Evolutionary conservation across 331 rosid genomes (phyloP), one percentile per base, ranked within the genome.

Genomic region (Ulmus americana): DNA sequence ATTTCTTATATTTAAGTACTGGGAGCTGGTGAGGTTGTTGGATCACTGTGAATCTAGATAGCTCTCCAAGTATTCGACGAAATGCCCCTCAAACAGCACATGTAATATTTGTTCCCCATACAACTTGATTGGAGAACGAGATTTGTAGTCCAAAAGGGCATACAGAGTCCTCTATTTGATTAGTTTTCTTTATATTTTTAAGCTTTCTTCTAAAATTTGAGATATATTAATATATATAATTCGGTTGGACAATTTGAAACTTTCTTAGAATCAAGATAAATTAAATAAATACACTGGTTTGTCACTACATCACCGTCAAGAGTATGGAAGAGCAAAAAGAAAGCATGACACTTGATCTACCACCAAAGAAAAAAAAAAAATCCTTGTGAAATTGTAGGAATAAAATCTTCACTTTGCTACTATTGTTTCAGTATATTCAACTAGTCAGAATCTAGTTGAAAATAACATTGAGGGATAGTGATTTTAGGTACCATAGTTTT

Each of bases 301-400:
- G 46, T 49, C 40, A 6, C 14, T 28, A 64, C 35, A 39, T 64
- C 68, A 35, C 58, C n/a, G 15, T 64, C 68, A 64, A 49, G n/a
- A 22, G 7, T 49, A 18, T 47, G 10, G 39, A 64, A 44, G 65
- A 61, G 38, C 52, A 61, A 61, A 44, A 61, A 6, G 46, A 64
- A 64, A 64, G 69, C 47, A 49, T 7, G 69, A 64, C 69, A 64
- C 14, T 2, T 64, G 56, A 64, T 64, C 58, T 49, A 39, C 69
- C 57, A 35, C 55, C 46, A n/a, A 43, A 42, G 10, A 40, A 44
- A 20, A 39, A 60, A 44, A 44, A 40, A 61, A 15, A 16, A 41
- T 41, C 45, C 20, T 40, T 14, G 6, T 39, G 35, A 28, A 2
- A 2, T 28, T 28, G 35, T 3, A 28, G 16, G 3, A 44, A 43